phyloP scores from a whole-genome alignment of 2,329 filamentous ascomycete genomes.

The Sporothrix pallida region DNA sequence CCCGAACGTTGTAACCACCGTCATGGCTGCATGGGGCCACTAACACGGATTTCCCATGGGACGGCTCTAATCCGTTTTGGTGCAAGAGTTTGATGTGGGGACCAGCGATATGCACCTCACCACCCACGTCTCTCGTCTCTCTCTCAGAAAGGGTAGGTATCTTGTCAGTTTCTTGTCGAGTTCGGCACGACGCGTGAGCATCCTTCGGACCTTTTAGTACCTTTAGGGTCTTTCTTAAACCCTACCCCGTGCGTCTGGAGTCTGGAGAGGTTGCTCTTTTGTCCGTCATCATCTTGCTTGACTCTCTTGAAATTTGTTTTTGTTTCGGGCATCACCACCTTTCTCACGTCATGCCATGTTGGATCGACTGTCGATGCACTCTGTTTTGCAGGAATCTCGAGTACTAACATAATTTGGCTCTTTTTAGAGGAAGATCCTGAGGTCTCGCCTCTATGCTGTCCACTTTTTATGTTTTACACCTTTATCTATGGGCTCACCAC shows the following conservation, averaged over 20 bases:
- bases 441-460: neutral
- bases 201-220: neutral
- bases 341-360: conserved; percentile 26
- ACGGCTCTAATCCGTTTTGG: conserved; percentile 22
- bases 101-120: conserved; percentile 12
- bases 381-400: neutral
- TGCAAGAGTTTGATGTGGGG: neutral
- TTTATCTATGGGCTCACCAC: neutral
- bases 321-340: conserved; percentile 2
- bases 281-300: conserved; percentile 25
- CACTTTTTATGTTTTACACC: conserved; percentile 23
- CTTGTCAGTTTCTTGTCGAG: conserved; percentile 1
- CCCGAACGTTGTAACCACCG: conserved; percentile 18
- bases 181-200: neutral
- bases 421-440: neutral
- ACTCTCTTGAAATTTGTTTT: conserved; percentile 15
- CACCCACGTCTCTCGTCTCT: conserved; percentile 2
- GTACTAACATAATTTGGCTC: neutral
- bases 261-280: neutral
- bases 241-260: conserved; percentile 8
- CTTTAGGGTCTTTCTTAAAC: neutral
- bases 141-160: neutral
- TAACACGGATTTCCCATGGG: conserved; percentile 21
- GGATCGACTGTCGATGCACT: neutral
- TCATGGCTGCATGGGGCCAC: conserved; percentile 22